phyloP scores from a whole-genome alignment of 768 basidiomycete species.

The Floccularia luteovirens region DNA sequence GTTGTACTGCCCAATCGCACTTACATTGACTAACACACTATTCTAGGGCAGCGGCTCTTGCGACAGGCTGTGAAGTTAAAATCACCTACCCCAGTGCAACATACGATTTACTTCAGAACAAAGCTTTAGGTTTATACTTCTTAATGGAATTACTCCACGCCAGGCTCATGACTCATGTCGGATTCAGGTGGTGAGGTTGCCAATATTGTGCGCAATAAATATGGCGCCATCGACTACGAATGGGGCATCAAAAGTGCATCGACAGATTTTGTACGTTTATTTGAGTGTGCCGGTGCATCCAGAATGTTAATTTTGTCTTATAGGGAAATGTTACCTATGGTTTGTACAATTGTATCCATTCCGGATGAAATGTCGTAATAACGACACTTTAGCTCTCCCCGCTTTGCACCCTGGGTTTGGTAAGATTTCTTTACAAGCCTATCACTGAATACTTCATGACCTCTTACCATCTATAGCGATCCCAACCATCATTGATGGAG shows the following conservation, averaged over 20 bases:
- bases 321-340: slow-evolving; percentile 76
- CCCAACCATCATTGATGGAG: slow-evolving; percentile 62
- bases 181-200: slow-evolving; percentile 58
- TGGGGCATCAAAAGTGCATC: slow-evolving; percentile 68
- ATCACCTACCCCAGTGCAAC: slow-evolving; percentile 25
- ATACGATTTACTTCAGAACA: slow-evolving; percentile 64
- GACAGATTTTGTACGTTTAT: slow-evolving; percentile 68
- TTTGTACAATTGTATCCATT: slow-evolving; percentile 17
- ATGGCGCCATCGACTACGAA: slow-evolving; percentile 54
- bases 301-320: slow-evolving; percentile 1
- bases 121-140: slow-evolving; percentile 38
- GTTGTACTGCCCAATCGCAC: slow-evolving; percentile 11
- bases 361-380: not conserved
- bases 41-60: slow-evolving; percentile 54
- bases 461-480: slow-evolving; percentile 41
- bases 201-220: slow-evolving; percentile 50
- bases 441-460: slow-evolving; percentile 1
- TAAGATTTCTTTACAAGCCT: slow-evolving; percentile 13
- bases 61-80: slow-evolving; percentile 54
- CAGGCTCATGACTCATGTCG: not conserved
- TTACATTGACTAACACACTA: not conserved
- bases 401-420: slow-evolving; percentile 71
- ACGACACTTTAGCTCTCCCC: slow-evolving; percentile 37
- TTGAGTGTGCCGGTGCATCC: not conserved
- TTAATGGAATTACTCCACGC: not conserved